These are phyloP conservation scores for Myriosclerotinia curreyana DNA, from an alignment of 2,329 filamentous ascomycete species.

Conservation along the genomic window DNA sequence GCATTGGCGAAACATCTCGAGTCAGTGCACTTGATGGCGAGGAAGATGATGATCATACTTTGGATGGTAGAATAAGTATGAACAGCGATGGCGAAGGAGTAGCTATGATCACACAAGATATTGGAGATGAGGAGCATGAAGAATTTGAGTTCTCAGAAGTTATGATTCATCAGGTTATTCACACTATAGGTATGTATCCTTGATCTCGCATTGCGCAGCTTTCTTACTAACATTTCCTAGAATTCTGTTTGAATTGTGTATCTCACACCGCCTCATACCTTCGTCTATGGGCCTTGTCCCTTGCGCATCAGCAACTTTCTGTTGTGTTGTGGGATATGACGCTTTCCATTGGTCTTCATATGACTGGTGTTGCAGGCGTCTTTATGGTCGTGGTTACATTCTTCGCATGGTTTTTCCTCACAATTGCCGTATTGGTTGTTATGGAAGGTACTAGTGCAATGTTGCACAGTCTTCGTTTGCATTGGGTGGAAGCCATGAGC, in stretches of 20 bases:
- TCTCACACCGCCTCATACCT: slow-evolving; percentile 98
- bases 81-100: slow-evolving; percentile 77
- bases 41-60: slow-evolving; percentile 69
- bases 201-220: background rate
- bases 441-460: slow-evolving; percentile 98
- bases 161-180: slow-evolving; percentile 99
- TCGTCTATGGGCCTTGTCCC: slow-evolving; percentile 93
- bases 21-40: slow-evolving; percentile 90
- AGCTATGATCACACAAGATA: slow-evolving; percentile 85
- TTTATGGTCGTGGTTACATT: slow-evolving; percentile 81
- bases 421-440: slow-evolving; percentile 75
- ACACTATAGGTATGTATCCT: slow-evolving; percentile 81
- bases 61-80: slow-evolving; percentile 64
- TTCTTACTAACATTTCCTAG: slow-evolving; percentile 47
- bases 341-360: slow-evolving; percentile 69
- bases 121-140: slow-evolving; percentile 83
- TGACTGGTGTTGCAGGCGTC: slow-evolving; percentile 65
- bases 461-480: slow-evolving; percentile 85
- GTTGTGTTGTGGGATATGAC: slow-evolving; percentile 98
- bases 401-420: slow-evolving; percentile 85
- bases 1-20: slow-evolving; percentile 82
- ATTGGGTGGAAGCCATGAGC: slow-evolving; percentile 97
- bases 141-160: slow-evolving; percentile 97
- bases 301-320: slow-evolving; percentile 96
- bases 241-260: slow-evolving; percentile 99